phyloP scores from a whole-genome alignment of 441 rosid species.

The Syzygium malaccense region DNA sequence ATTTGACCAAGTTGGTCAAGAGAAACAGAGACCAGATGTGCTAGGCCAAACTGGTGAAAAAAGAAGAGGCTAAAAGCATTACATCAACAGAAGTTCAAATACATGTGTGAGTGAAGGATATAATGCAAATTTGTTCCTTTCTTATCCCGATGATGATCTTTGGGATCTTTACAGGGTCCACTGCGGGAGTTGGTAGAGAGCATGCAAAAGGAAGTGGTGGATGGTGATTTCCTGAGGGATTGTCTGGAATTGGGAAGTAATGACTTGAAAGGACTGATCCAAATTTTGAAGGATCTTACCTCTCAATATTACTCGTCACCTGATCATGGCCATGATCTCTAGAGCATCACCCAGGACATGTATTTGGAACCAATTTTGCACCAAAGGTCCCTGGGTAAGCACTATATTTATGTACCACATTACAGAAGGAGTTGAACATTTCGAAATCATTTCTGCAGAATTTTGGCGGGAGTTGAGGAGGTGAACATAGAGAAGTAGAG shows the following conservation, averaged over 20 bases:
- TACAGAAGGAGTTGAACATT: not conserved
- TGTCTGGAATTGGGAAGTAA: conserved; percentile 56
- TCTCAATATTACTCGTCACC: conserved; percentile 26
- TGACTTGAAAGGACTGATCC: conserved; percentile 61
- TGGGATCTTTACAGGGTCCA: conserved; percentile 37
- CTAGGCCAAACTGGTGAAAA: not conserved
- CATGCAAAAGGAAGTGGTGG: conserved; percentile 48
- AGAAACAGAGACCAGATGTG: not conserved
- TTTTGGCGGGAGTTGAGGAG: not conserved
- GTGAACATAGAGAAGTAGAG: not conserved
- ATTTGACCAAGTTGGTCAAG: not conserved
- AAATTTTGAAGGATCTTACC: conserved; percentile 43
- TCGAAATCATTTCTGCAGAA: not conserved
- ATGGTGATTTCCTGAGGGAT: conserved; percentile 57
- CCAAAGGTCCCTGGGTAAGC: not conserved
- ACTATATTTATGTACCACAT: not conserved
- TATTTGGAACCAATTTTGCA: not conserved
- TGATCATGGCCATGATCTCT: not conserved
- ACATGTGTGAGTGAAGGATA: not conserved
- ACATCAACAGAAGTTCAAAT: not conserved
- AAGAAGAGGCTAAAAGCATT: not conserved
- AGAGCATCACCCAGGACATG: not conserved
- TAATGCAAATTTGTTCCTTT: not conserved
- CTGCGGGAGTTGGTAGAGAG: conserved; percentile 52
- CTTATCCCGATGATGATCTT: not conserved